These are phyloP conservation scores for Macaranga tanarius DNA, from an alignment of 441 rosid genomes.

Conservation along the genomic window DNA sequence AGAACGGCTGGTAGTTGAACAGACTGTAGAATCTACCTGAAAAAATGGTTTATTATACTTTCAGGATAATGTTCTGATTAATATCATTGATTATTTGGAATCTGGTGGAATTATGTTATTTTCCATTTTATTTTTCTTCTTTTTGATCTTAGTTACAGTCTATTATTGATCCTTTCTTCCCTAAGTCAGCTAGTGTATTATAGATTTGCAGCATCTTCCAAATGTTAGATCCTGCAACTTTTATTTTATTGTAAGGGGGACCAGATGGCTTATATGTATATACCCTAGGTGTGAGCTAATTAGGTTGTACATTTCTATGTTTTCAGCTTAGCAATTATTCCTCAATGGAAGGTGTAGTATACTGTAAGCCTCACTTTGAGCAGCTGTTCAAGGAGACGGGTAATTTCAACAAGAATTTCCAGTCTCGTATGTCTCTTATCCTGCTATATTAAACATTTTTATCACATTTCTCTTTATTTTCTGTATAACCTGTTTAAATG, in stretches of 20 bases:
- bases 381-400: constrained; percentile 95
- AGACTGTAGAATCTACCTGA: background rate
- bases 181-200: background rate
- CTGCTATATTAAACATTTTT: constrained; percentile 5
- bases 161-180: background rate
- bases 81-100: background rate
- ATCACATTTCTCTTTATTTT: background rate
- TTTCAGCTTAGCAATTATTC: constrained; percentile 86
- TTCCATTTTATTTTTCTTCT: background rate
- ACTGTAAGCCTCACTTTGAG: constrained; percentile 96
- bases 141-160: background rate
- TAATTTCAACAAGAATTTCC: constrained; percentile 87
- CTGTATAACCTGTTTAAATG: constrained; percentile 28
- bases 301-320: constrained; percentile 20
- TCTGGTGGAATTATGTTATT: background rate
- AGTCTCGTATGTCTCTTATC: constrained; percentile 60
- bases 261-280: background rate
- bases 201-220: background rate
- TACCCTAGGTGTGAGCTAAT: constrained; percentile 17
- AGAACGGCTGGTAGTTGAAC: background rate
- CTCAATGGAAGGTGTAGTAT: constrained; percentile 96
- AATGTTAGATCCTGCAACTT: background rate
- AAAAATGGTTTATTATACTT: background rate
- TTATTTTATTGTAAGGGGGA: constrained; percentile 5
- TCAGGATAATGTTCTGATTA: background rate